A percentile compares a stretch with the other conserved stretches of the same genome.
Evolutionary conservation across 176 grass and related monocot species (phyloP).

Genomic region (Avena eriantha): DNA sequence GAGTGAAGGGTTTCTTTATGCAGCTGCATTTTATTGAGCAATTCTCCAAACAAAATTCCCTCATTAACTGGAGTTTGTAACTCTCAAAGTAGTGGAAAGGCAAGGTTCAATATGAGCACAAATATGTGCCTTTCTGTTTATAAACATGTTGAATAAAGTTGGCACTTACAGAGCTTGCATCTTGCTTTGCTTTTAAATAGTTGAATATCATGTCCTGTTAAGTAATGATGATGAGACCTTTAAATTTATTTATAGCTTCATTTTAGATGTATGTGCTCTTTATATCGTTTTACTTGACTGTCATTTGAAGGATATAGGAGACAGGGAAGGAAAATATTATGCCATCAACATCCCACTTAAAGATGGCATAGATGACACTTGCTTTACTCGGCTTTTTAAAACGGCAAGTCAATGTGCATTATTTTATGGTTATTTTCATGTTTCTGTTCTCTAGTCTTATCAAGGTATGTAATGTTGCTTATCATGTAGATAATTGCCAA

Average conservation of each 20-base stretch:
- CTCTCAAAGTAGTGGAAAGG: background rate
- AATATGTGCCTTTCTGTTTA: conserved; percentile 11
- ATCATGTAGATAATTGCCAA: conserved; percentile 89
- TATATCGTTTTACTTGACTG: conserved; percentile 30
- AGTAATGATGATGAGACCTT: conserved; percentile 19
- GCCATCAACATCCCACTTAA: conserved; percentile 98
- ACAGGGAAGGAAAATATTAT: conserved; percentile 98
- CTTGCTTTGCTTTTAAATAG: conserved; percentile 15
- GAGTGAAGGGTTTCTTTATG: background rate
- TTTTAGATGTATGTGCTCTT: conserved; percentile 19
- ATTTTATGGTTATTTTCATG: conserved; percentile 25
- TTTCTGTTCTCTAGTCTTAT: conserved; percentile 5
- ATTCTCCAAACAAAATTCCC: background rate
- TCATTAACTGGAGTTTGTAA: background rate
- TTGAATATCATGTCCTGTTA: background rate
- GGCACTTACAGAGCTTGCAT: conserved; percentile 12
- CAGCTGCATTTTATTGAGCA: conserved; percentile 17
- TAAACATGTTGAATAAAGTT: conserved; percentile 12
- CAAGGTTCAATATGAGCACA: conserved; percentile 18
- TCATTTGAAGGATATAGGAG: conserved; percentile 86
- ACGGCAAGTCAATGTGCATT: conserved; percentile 46
- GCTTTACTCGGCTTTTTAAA: conserved; percentile 97
- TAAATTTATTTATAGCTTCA: background rate
- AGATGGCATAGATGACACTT: conserved; percentile 95
- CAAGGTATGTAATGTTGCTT: conserved; percentile 35